Percentiles rank a stretch among this genome's conserved stretches.
These are phyloP conservation scores for Saturnispora dispora DNA, from an alignment of 805 yeast species.

Conservation along the genomic window DNA sequence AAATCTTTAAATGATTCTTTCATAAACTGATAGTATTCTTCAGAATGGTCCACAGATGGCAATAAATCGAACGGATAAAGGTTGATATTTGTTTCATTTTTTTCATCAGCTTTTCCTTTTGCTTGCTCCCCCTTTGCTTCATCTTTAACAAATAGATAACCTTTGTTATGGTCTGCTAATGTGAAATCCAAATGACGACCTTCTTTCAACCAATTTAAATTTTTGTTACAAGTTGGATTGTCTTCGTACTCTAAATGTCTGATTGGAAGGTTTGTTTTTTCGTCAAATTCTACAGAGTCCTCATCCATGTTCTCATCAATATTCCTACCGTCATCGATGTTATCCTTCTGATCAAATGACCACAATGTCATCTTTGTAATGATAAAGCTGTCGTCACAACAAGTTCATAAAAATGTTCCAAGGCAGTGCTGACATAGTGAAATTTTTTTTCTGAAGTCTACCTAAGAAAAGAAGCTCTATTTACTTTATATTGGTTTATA, in stretches of 20 bases:
- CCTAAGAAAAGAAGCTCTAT: not conserved
- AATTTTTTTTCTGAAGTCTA: not conserved
- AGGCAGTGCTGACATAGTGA: not conserved
- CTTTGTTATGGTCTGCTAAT: slow-evolving; percentile 2
- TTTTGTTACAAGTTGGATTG: slow-evolving; percentile 21
- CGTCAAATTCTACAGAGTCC: slow-evolving; percentile 15
- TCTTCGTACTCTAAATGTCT: slow-evolving; percentile 29
- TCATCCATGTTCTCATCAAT: slow-evolving; percentile 8
- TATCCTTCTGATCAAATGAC: not conserved
- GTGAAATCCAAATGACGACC: slow-evolving; percentile 34
- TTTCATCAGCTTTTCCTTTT: slow-evolving; percentile 12
- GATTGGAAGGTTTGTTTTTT: slow-evolving; percentile 21
- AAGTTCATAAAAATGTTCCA: not conserved
- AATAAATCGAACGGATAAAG: slow-evolving; percentile 32
- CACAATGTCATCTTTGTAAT: slow-evolving; percentile 1
- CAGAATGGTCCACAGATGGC: slow-evolving; percentile 32
- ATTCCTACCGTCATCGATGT: not conserved
- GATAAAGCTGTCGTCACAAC: not conserved
- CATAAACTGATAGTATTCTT: slow-evolving; percentile 38
- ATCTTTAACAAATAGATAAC: not conserved
- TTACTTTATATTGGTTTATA: not conserved
- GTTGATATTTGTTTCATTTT: slow-evolving; percentile 29
- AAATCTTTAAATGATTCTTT: slow-evolving; percentile 43
- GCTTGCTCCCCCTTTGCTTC: not conserved
- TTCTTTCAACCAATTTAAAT: slow-evolving; percentile 26